These are phyloP conservation scores for Talaromyces atroroseus DNA, from an alignment of 2,329 filamentous ascomycete genomes.

Conservation along the genomic window DNA sequence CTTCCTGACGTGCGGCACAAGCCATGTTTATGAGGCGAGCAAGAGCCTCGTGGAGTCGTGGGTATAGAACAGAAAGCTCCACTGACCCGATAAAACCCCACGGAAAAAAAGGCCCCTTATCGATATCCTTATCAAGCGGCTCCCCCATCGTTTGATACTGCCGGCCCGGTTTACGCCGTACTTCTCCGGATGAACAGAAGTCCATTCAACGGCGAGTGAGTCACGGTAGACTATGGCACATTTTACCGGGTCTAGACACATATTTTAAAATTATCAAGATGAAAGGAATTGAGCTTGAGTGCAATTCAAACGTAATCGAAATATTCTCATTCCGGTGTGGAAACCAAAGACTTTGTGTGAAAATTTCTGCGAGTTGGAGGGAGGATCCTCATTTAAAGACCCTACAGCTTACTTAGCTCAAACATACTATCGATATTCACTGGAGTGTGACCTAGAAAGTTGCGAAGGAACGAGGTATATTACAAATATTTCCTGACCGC, in stretches of 20 bases:
- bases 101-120: neutral
- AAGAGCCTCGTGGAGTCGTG: neutral
- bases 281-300: neutral
- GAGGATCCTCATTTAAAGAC: neutral
- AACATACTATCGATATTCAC: neutral
- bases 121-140: neutral
- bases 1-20: neutral
- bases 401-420: neutral
- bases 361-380: neutral
- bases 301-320: neutral
- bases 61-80: neutral
- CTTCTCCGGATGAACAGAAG: neutral
- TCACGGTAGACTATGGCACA: neutral
- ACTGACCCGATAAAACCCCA: neutral
- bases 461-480: neutral
- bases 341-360: neutral
- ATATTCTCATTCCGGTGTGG: neutral
- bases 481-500: conserved; percentile 21
- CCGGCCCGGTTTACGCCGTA: neutral
- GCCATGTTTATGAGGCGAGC: conserved; percentile 1
- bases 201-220: too few species aligned
- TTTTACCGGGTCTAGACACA: neutral
- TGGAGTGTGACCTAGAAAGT: neutral
- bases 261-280: neutral
- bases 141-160: neutral